A percentile compares a stretch with the other conserved stretches of the same genome.
Conservation (phyloP, 805 yeast genomes). For the Wickerhamomyces queroliae region DNA sequence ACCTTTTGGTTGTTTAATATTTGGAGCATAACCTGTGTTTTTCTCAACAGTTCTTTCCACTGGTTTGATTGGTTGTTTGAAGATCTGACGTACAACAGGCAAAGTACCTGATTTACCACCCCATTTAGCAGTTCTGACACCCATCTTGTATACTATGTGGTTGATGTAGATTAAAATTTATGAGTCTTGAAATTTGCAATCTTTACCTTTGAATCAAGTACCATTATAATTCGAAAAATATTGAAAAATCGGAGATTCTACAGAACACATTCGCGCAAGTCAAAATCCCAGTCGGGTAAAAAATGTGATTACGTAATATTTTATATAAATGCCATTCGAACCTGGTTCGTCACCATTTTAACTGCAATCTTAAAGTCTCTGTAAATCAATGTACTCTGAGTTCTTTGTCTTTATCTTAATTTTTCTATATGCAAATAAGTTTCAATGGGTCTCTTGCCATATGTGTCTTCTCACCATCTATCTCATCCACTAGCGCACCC, state of each 20-base stretch:
- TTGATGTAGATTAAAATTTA: background rate
- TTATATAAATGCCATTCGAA: too few relatives aligned
- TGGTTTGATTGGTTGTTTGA: constrained; percentile 50
- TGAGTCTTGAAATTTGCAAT: background rate
- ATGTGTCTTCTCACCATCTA: constrained; percentile 29
- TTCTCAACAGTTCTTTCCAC: constrained; percentile 39
- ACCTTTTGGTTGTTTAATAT: constrained; percentile 60
- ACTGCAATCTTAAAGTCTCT: background rate
- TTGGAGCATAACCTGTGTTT: constrained; percentile 66
- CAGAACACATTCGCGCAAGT: background rate
- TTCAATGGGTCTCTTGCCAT: constrained; percentile 33
- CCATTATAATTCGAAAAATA: background rate
- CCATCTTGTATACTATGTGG: constrained; percentile 29
- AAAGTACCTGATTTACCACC: constrained; percentile 73
- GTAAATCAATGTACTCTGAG: background rate
- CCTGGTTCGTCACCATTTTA: too few relatives aligned
- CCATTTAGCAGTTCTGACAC: constrained; percentile 38
- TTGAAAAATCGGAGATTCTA: background rate
- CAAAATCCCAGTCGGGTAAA: background rate
- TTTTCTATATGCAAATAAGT: constrained; percentile 18
- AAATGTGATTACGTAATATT: too few relatives aligned
- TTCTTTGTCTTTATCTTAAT: too few relatives aligned
- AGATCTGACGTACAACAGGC: constrained; percentile 71
- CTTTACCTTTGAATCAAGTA: background rate
- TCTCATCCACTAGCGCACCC: constrained; percentile 56